Percentiles rank a stretch among this genome's conserved stretches.
Evolutionary conservation across 768 basidiomycete genomes (phyloP).

Genomic region (Lactarius psammicola): DNA sequence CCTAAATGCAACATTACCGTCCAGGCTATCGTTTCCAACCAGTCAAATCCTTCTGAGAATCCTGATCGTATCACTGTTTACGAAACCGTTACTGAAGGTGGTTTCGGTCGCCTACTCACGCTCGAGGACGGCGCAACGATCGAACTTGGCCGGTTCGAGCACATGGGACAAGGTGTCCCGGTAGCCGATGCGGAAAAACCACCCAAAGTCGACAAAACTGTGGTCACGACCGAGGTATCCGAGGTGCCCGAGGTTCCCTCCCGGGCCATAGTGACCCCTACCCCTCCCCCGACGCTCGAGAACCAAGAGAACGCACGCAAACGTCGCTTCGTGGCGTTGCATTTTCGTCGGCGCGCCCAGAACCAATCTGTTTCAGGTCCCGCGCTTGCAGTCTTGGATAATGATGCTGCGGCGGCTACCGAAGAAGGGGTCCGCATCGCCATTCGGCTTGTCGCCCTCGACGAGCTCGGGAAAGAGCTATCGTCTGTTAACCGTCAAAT

Average conservation of each 20-base stretch:
- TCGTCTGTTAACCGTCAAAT: constrained; percentile 78
- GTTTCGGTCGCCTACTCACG: constrained; percentile 72
- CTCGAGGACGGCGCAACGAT: constrained; percentile 77
- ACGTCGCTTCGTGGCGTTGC: constrained; percentile 66
- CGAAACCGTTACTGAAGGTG: constrained; percentile 70
- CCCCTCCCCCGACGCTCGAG: constrained; percentile 32
- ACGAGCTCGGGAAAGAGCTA: constrained; percentile 68
- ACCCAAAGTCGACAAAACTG: constrained; percentile 12
- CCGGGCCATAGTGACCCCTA: constrained; percentile 24
- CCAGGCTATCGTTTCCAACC: constrained; percentile 61
- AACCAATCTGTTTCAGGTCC: constrained; percentile 65
- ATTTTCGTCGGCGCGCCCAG: constrained; percentile 54
- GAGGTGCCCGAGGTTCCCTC: constrained; percentile 9
- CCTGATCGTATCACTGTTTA: constrained; percentile 51
- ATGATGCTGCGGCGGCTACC: constrained; percentile 43
- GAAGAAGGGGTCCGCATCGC: constrained; percentile 57
- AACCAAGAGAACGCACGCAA: constrained; percentile 31
- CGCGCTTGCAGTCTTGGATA: constrained; percentile 76
- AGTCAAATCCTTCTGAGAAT: constrained; percentile 51
- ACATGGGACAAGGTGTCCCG: constrained; percentile 25
- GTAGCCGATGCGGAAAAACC: not conserved
- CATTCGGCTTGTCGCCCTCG: constrained; percentile 80
- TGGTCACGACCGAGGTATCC: constrained; percentile 1
- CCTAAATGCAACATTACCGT: constrained; percentile 81
- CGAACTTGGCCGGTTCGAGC: constrained; percentile 76